Evolutionary conservation across 1,139 yeast genomes (phyloP), one percentile per base, ranked within the genome.

Genomic region (Yamadazyma triangularis): DNA sequence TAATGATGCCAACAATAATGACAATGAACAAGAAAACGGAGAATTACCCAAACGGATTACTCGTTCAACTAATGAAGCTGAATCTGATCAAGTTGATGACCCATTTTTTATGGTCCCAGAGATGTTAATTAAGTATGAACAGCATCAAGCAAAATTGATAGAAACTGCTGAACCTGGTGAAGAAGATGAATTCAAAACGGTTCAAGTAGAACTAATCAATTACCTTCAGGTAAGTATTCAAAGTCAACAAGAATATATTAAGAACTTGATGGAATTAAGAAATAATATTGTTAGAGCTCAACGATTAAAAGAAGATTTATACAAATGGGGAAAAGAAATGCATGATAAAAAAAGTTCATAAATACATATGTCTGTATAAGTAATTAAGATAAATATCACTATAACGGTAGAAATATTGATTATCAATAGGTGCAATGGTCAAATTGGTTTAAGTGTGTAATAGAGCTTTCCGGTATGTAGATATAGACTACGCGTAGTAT

Each of bases 191-290:
- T 44, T 53, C 7, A 40, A 47, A 8, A 37, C 38, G 12, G 44
- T 64, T n/a, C 59, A 64, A 39, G 70, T 63, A 32, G 73, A 68
- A 28, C 53, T 68, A 39, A 56, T 64, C 29, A 68, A 66, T 41
- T 65, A 64, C 39, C 48, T 68, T 28, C 74, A 68, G 41, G 72
- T 68, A 26, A 64, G 73, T 40, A 65, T 87, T 30, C 97, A 91
- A 58, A 71, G 96, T 50, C 87, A 87, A 48, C 89, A 86, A 51
- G 97, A 91, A 56, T 89, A 83, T 52, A 81, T 88, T 33, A 73
- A 93, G 47, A 84, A 88, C 41, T 64, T 91, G 52, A 65, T 76
- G 15, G 73, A 69, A 25, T 73, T 91, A 27, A 70, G 96, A 42
- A 72, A 72, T 47, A 93, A 89, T 1, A 62, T 89, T 15, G 77